Evolutionary conservation across 1,139 yeast genomes (phyloP), one percentile per base, ranked within the genome.

Genomic region (Geotrichum reessii): DNA sequence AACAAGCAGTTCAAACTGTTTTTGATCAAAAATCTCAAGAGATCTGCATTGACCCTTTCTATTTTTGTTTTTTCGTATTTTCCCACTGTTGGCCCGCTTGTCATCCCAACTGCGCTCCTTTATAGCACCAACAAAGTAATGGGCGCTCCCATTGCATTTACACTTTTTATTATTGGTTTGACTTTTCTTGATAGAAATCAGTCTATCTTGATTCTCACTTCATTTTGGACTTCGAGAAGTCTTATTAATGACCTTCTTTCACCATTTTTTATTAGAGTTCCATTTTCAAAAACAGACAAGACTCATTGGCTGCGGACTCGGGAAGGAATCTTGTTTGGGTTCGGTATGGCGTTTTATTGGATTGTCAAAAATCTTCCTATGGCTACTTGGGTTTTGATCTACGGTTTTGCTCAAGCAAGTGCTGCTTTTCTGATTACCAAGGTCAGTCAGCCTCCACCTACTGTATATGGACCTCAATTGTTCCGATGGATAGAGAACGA

Each of bases 141-240:
- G 14, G 86, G 86, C 1, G 72, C 81, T 0, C 67, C 78, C 1
- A 72, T 81, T 1, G 79, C 85, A 0, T 58, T 73, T 1, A 62
- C 70, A 2, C 69, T 79, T 8, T 76, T 76, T 52, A 68, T 73
- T 1, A 60, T 71, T 2, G 74, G 79, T 19, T 60, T 76, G 24
- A 57, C 74, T 28, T 37, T 37, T 14, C 44, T 37, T n/a, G 44
- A 37, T 2, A 37, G 44, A 37, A 37, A 37, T 14, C 44, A 37
- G 44, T 37, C 44, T 37, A 37, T 37, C 19, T 37, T 37, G 44
- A 37, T 37, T 8, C 44, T 37, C 7, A n/a, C 44, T 37, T 37
- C 44, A n/a, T n/a, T 37, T 5, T 37, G 44, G 44, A 17, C 19
- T 37, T 37, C 44, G 44, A 37, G 44, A n/a, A 37, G 44, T 37